phyloP scores from a whole-genome alignment of 371 early-diverging fungal species.

The Saksenaea vasiformis region DNA sequence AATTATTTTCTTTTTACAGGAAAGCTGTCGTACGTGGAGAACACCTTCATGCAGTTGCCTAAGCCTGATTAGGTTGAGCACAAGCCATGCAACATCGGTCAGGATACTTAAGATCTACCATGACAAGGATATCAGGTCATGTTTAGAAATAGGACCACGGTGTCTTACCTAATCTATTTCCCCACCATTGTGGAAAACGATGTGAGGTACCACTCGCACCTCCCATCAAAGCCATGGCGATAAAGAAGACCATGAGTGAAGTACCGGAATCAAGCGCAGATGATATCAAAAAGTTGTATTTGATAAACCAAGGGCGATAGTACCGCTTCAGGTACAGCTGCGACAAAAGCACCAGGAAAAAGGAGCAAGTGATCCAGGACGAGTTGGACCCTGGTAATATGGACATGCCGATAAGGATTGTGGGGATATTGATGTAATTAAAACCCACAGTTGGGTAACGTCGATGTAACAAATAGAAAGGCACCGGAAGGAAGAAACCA shows the following conservation, averaged over 20 bases:
- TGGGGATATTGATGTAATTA: conserved; percentile 44
- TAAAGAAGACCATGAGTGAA: conserved; percentile 51
- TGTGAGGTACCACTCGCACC: conserved; percentile 41
- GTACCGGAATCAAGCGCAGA: conserved; percentile 64
- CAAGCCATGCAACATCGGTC: not conserved
- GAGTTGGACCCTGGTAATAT: conserved; percentile 42
- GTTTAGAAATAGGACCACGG: too few species aligned
- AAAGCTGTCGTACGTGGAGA: too few species aligned
- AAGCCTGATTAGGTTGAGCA: not conserved
- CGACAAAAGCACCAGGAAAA: conserved; percentile 37
- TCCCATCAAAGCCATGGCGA: conserved; percentile 50
- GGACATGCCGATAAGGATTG: conserved; percentile 44
- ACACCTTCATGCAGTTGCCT: not conserved
- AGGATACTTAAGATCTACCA: not conserved
- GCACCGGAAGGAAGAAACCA: conserved; percentile 47
- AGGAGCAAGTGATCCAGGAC: conserved; percentile 43
- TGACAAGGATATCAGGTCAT: not conserved
- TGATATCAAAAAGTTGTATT: conserved; percentile 55
- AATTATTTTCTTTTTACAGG: too few species aligned
- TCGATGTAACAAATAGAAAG: conserved; percentile 50
- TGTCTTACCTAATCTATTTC: conserved; percentile 28
- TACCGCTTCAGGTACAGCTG: conserved; percentile 48
- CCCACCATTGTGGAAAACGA: conserved; percentile 55
- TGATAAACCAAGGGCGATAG: conserved; percentile 49
- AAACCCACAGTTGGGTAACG: conserved; percentile 36